Evolutionary conservation across 2,329 filamentous ascomycete species (phyloP).

Genomic region (Penicillium sp.): DNA sequence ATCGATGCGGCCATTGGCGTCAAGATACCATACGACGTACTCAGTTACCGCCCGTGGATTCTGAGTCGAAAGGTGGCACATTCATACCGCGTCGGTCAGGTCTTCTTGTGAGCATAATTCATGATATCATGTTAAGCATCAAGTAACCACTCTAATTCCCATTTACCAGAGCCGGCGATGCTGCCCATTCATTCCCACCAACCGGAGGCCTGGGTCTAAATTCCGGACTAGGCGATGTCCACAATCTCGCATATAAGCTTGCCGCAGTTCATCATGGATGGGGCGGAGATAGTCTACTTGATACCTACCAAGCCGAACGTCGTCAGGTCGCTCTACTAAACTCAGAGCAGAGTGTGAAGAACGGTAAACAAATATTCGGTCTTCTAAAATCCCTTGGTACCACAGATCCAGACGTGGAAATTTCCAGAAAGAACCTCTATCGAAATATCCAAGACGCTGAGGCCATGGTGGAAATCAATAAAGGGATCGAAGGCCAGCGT

Average conservation of each 20-base stretch:
- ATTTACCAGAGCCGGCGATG: conserved; percentile 51
- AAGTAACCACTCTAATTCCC: not conserved
- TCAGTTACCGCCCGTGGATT: conserved; percentile 49
- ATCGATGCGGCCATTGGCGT: conserved; percentile 34
- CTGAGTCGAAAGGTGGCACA: conserved; percentile 49
- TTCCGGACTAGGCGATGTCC: conserved; percentile 55
- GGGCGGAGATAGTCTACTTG: conserved; percentile 31
- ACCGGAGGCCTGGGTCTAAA: conserved; percentile 61
- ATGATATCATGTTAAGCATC: too few relatives aligned
- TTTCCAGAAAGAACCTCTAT: conserved; percentile 34
- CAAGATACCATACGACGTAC: conserved; percentile 40
- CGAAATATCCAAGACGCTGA: conserved; percentile 33
- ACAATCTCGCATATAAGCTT: conserved; percentile 53
- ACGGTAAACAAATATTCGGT: conserved; percentile 48
- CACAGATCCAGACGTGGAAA: conserved; percentile 29
- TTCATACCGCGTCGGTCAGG: conserved; percentile 39
- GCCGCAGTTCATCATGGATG: conserved; percentile 41
- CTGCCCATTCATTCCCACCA: conserved; percentile 59
- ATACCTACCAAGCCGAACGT: conserved; percentile 45
- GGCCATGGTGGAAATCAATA: conserved; percentile 11
- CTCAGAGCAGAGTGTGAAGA: conserved; percentile 50
- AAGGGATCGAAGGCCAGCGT: conserved; percentile 40
- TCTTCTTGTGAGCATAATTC: conserved; percentile 48
- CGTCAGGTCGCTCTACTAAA: conserved; percentile 46
- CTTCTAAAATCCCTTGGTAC: conserved; percentile 47